Percentiles rank a stretch among this genome's conserved stretches.
phyloP scores from a whole-genome alignment of 129 eudicot genomes.

The Flaveria brownii region DNA sequence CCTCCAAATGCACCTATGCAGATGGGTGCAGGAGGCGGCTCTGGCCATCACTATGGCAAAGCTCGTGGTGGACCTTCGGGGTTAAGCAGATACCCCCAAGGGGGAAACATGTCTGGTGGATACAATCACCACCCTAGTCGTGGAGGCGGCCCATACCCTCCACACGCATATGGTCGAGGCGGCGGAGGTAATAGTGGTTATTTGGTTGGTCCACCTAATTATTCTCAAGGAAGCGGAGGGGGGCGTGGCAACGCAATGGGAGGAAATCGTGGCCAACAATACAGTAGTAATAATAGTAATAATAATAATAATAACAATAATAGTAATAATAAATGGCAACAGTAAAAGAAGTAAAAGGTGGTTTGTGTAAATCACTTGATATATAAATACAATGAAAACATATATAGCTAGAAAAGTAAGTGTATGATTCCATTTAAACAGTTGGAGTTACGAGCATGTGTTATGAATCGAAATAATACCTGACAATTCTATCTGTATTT shows the following conservation, averaged over 20 bases:
- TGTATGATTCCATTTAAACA: too few species aligned
- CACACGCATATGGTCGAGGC: slow-evolving; percentile 63
- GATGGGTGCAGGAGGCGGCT: slow-evolving; percentile 45
- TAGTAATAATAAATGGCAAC: slow-evolving; percentile 61
- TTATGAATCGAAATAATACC: too few species aligned
- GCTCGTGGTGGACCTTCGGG: slow-evolving; percentile 63
- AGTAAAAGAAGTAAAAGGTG: slow-evolving; percentile 22
- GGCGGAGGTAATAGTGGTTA: slow-evolving; percentile 47
- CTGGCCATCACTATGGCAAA: slow-evolving; percentile 67
- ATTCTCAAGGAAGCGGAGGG: slow-evolving; percentile 59
- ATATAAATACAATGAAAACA: too few species aligned
- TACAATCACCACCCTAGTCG: slow-evolving; percentile 61
- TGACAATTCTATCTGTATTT: too few species aligned
- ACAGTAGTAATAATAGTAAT: slow-evolving; percentile 36
- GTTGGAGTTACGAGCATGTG: too few species aligned
- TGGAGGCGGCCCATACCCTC: slow-evolving; percentile 61
- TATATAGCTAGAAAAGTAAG: too few species aligned
- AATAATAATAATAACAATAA: slow-evolving; percentile 27
- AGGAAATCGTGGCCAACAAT: slow-evolving; percentile 73
- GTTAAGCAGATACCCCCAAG: slow-evolving; percentile 63
- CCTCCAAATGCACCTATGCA: slow-evolving; percentile 46
- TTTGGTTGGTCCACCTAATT: slow-evolving; percentile 67
- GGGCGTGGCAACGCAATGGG: slow-evolving; percentile 56
- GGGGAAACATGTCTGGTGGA: slow-evolving; percentile 70
- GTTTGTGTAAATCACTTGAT: too few species aligned